Conservation (phyloP, 768 basidiomycete species). For the Boletus subcaerulescens region DNA sequence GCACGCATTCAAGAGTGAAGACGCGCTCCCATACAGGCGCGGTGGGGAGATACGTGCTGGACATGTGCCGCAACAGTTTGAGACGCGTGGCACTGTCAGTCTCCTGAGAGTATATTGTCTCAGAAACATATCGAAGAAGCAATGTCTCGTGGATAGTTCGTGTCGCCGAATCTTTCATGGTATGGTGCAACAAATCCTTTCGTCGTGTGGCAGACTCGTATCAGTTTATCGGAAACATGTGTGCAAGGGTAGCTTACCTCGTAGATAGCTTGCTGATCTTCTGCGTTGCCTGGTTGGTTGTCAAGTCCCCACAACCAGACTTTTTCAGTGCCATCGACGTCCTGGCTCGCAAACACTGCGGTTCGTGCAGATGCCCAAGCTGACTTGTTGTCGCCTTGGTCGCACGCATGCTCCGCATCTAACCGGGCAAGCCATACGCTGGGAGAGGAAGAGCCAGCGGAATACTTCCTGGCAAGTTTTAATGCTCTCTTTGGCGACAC, state of each 20-base stretch:
- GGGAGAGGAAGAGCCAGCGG: conserved; percentile 36
- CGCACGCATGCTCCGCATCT: conserved; percentile 37
- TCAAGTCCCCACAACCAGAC: conserved; percentile 59
- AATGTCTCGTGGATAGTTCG: conserved; percentile 45
- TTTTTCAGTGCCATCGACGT: conserved; percentile 29
- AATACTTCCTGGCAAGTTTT: conserved; percentile 46
- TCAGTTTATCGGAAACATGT: neutral
- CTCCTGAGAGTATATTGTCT: conserved; percentile 24
- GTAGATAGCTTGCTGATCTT: conserved; percentile 25
- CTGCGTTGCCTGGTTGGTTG: conserved; percentile 12
- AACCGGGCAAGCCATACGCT: conserved; percentile 55
- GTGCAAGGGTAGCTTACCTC: conserved; percentile 29
- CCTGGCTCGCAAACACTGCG: conserved; percentile 25
- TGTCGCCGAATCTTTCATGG: conserved; percentile 41
- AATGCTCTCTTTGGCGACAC: conserved; percentile 35
- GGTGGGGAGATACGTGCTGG: conserved; percentile 40
- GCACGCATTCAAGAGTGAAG: conserved; percentile 34
- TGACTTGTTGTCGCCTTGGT: conserved; percentile 24
- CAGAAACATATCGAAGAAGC: conserved; percentile 44
- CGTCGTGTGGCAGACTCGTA: neutral
- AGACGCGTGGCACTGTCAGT: conserved; percentile 16
- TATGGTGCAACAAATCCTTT: conserved; percentile 45
- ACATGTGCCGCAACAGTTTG: conserved; percentile 40
- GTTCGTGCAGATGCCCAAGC: conserved; percentile 47
- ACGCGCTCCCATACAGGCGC: conserved; percentile 42